Conservation (phyloP, 75 land plant genomes). For the Adiantum capillusveneris region DNA sequence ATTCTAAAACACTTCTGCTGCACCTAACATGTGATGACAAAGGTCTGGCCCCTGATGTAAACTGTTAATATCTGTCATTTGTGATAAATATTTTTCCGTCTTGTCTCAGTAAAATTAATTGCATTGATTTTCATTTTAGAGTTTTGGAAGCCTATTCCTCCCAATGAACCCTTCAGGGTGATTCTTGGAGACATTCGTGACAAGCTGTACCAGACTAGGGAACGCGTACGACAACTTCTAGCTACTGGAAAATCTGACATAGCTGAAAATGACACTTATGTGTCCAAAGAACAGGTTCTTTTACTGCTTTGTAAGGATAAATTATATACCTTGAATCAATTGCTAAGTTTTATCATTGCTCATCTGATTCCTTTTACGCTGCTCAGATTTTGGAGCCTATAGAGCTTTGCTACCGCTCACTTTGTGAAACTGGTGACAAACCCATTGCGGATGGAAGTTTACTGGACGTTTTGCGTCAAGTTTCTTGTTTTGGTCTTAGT, state of each 20-base stretch:
- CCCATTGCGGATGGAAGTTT: conserved; percentile 91
- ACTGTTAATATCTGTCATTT: no score
- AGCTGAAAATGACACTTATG: conserved; percentile 62
- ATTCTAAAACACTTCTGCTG: no score
- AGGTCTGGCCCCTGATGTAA: no score
- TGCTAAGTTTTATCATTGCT: no score
- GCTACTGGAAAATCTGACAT: conserved; percentile 70
- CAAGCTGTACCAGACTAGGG: conserved; percentile 83
- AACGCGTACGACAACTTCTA: conserved; percentile 68
- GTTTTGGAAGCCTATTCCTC: conserved; percentile 90
- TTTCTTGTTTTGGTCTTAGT: conserved; percentile 77
- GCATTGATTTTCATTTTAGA: conserved; percentile 30
- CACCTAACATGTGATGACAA: no score
- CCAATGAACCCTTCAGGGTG: conserved; percentile 93
- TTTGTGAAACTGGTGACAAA: conserved; percentile 76
- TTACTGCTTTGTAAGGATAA: background rate
- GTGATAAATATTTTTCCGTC: no score
- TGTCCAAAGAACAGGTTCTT: conserved; percentile 63
- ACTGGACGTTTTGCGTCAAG: conserved; percentile 86
- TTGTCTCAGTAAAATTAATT: no score
- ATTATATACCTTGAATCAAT: no score
- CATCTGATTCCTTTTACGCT: no score
- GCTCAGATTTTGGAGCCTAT: conserved; percentile 76
- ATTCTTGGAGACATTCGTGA: conserved; percentile 87
- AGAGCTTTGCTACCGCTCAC: conserved; percentile 82